phyloP scores from a whole-genome alignment of 495 filamentous ascomycete genomes.

The Podospora fimiseda region DNA sequence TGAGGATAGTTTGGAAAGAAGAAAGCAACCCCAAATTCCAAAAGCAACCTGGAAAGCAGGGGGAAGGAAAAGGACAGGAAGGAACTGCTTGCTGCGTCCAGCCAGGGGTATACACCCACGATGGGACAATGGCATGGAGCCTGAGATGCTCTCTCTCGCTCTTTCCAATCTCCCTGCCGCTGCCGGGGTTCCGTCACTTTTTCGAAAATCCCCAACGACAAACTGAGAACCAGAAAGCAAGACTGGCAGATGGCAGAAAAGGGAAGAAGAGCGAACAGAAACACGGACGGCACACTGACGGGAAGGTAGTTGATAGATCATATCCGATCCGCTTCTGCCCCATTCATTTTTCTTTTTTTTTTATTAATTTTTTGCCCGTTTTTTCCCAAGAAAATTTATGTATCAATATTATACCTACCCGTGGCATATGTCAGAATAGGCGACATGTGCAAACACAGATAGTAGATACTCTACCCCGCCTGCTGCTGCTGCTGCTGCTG shows the following conservation, averaged over 20 bases:
- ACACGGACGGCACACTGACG: neutral
- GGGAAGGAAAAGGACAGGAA: constrained; percentile 2
- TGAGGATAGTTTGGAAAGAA: constrained; percentile 22
- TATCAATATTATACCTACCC: neutral
- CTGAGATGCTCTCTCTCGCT: too few relatives aligned
- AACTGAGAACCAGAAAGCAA: too few relatives aligned
- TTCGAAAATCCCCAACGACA: too few relatives aligned
- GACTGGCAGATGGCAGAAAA: neutral
- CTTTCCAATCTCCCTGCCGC: too few relatives aligned
- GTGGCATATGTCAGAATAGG: neutral
- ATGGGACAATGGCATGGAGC: too few relatives aligned
- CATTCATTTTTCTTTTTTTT: neutral
- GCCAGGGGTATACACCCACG: too few relatives aligned
- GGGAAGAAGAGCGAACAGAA: neutral
- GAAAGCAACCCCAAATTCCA: neutral
- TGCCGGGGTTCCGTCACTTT: too few relatives aligned
- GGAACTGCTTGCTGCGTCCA: too few relatives aligned
- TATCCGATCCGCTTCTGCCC: neutral
- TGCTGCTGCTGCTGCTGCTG: neutral
- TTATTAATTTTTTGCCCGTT: too few relatives aligned
- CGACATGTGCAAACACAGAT: neutral
- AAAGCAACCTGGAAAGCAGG: neutral
- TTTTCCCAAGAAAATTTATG: too few relatives aligned
- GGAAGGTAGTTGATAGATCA: neutral
- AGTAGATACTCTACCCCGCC: neutral